Evolutionary conservation across 257 asterid genomes (phyloP), one percentile per base, ranked within the genome.

Genomic region (Osmanthus fragrans): DNA sequence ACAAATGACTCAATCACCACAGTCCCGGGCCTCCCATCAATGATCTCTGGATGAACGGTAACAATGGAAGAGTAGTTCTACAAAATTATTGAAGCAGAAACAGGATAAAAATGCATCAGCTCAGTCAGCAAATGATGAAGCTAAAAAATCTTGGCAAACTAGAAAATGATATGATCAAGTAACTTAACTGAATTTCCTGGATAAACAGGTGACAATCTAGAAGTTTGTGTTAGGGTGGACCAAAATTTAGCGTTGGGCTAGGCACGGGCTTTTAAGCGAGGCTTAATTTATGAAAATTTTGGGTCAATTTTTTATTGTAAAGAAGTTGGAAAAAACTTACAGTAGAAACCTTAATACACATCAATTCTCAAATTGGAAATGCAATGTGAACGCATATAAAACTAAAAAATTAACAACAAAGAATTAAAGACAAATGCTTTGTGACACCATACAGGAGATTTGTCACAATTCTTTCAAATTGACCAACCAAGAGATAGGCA

Each of bases 21-120:
- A n/a, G 98, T 92, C 73, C 95, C 97, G 3, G 92, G 90, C 76
- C 92, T 87, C 63, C 95, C 97, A 18, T 93, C 97, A 7, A 90
- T 89, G 37, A 86, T 77, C 90, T 93, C 92, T 0, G 98, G 90
- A 75, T 92, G 98, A 70, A 90, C 96, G 0, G 95, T 89, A 76
- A 93, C 77, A 30, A 89, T 84, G 40, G 98, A 93, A 69, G 92
- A 83, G 88, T 92, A 93, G 85, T 93, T 92, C 97, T 93, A 89
- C 92, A 84, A n/a, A 73, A 0, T 60, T 70, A 42, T 15, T 1
- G 30, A 21, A 51, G 77, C n/a, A 60, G 23, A 51, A 37, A 60
- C 11, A 27, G 71, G 29, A 58, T 15, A 27, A 65, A n/a, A n/a
- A 39, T 29, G 45, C 9, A 45, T 75, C 23, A 13, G n/a, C 42